Percentiles rank a stretch among this genome's conserved stretches.
These are phyloP conservation scores for Elsinoe fawcettii DNA, from an alignment of 2,329 filamentous ascomycete species.

Conservation along the genomic window DNA sequence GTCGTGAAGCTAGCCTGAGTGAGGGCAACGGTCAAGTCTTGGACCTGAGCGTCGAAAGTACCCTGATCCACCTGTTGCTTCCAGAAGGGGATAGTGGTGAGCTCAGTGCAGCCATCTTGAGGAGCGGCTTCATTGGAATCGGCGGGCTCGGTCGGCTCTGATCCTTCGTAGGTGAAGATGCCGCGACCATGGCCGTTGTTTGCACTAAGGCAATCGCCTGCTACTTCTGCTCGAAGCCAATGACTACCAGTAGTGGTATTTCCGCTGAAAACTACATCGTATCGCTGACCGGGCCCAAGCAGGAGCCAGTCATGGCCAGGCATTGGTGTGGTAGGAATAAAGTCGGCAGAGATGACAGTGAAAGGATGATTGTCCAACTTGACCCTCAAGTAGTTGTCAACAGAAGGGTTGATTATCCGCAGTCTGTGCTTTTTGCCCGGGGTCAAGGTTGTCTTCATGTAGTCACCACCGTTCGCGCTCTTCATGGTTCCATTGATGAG, in stretches of 20 bases:
- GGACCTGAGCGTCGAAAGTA: slow-evolving; percentile 28
- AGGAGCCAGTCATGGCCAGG: slow-evolving; percentile 27
- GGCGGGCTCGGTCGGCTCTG: slow-evolving; percentile 19
- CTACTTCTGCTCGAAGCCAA: slow-evolving; percentile 39
- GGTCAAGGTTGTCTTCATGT: slow-evolving; percentile 21
- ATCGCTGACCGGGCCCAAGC: slow-evolving; percentile 39
- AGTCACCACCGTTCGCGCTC: slow-evolving; percentile 30
- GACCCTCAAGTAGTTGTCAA: slow-evolving; percentile 38
- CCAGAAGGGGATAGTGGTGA: slow-evolving; percentile 28
- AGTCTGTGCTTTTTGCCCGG: slow-evolving; percentile 37
- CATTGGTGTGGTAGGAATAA: slow-evolving; percentile 28
- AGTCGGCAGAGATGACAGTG: slow-evolving; percentile 32
- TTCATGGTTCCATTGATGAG: slow-evolving; percentile 36
- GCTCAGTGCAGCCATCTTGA: slow-evolving; percentile 27
- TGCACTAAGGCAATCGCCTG: slow-evolving; percentile 30
- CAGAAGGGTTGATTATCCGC: slow-evolving; percentile 39
- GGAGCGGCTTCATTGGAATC: slow-evolving; percentile 22
- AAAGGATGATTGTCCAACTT: slow-evolving; percentile 29
- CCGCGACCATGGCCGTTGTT: slow-evolving; percentile 30
- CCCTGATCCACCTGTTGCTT: slow-evolving; percentile 30
- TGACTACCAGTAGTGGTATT: slow-evolving; percentile 38
- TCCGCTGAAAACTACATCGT: slow-evolving; percentile 41
- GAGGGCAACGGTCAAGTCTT: slow-evolving; percentile 30
- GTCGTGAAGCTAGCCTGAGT: slow-evolving; percentile 27
- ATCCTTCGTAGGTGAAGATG: slow-evolving; percentile 31